Evolutionary conservation across 1,284 basidiomycete genomes (phyloP).

Genomic region (Tremellales sp.): DNA sequence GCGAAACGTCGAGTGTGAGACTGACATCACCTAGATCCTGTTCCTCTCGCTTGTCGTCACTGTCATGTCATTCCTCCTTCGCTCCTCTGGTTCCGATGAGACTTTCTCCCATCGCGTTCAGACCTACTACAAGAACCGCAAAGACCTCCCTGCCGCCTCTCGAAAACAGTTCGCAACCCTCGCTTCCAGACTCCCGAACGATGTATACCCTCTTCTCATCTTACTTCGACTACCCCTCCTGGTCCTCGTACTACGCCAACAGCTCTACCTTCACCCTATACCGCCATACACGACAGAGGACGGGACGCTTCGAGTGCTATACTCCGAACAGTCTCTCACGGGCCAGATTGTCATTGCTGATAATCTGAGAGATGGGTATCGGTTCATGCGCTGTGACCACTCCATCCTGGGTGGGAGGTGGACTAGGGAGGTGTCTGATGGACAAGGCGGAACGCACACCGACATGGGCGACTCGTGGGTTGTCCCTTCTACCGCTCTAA

Average conservation of each 20-base stretch:
- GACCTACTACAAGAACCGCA: background rate
- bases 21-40: constrained; percentile 23
- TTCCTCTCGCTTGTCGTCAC: constrained; percentile 30
- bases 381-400: constrained; percentile 81
- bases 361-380: constrained; percentile 57
- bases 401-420: constrained; percentile 84
- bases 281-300: constrained; percentile 54
- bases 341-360: constrained; percentile 75
- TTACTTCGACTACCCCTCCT: constrained; percentile 30
- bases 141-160: background rate
- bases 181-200: constrained; percentile 16
- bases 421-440: constrained; percentile 49
- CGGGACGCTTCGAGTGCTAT: constrained; percentile 64
- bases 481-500: background rate
- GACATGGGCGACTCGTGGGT: constrained; percentile 55
- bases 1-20: background rate
- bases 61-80: constrained; percentile 20
- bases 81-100: constrained; percentile 6
- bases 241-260: constrained; percentile 28
- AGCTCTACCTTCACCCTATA: constrained; percentile 27
- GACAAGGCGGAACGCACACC: constrained; percentile 33
- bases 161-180: constrained; percentile 1
- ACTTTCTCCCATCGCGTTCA: constrained; percentile 13
- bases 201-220: constrained; percentile 23
- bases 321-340: constrained; percentile 65